Evolutionary conservation across 2,329 filamentous ascomycete genomes (phyloP).

Genomic region (Sclerotinia subarctica): DNA sequence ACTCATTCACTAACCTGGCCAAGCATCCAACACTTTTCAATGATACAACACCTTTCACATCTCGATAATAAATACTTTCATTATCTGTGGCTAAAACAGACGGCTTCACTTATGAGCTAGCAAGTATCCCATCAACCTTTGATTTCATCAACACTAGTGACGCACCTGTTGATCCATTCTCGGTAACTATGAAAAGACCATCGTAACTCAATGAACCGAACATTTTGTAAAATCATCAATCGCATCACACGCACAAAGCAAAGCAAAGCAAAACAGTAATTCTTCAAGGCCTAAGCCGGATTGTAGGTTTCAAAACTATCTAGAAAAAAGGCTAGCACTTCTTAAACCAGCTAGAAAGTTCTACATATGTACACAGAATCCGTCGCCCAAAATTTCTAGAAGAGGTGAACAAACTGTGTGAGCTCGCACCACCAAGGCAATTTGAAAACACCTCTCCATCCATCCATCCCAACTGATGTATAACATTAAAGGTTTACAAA

Average conservation of each 20-base stretch:
- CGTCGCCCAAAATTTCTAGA: neutral
- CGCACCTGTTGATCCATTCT: too few species aligned
- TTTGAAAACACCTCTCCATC: constrained; percentile 9
- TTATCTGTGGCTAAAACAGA: too few species aligned
- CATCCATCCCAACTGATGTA: neutral
- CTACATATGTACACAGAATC: neutral
- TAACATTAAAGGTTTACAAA: neutral
- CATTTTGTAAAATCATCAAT: neutral
- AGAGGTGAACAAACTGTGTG: constrained; percentile 14
- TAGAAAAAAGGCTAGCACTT: neutral
- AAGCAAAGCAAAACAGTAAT: too few species aligned
- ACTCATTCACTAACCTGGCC: too few species aligned
- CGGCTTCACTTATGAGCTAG: too few species aligned
- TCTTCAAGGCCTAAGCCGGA: too few species aligned
- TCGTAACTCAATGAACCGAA: neutral
- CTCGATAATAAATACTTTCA: too few species aligned
- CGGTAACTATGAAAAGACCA: too few species aligned
- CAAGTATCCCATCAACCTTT: too few species aligned
- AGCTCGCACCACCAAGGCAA: constrained; percentile 15
- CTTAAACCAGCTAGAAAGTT: neutral
- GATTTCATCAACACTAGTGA: too few species aligned
- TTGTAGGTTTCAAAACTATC: neutral
- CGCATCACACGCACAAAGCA: neutral
- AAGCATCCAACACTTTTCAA: too few species aligned
- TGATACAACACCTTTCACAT: too few species aligned